Evolutionary conservation across 2,329 filamentous ascomycete genomes (phyloP).

Genomic region (Fusarium chaquense): DNA sequence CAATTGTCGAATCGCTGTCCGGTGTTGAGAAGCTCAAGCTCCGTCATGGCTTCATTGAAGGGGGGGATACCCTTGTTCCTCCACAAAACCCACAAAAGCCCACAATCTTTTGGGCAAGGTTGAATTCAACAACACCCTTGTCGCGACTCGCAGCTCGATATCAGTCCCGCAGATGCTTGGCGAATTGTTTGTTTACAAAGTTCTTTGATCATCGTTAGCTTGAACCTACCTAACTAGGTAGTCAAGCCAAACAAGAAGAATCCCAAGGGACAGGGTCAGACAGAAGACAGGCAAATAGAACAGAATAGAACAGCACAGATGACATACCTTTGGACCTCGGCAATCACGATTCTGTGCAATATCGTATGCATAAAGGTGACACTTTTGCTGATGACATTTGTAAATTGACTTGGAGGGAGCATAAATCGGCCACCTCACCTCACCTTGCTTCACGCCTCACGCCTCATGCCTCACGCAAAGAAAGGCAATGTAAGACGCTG

Average conservation of each 20-base stretch:
- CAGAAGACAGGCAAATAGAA: not conserved
- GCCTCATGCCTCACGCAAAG: not conserved
- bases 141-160: slow-evolving; percentile 26
- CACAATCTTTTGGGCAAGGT: slow-evolving; percentile 36
- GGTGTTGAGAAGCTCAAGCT: slow-evolving; percentile 36
- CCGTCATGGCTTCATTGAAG: slow-evolving; percentile 38
- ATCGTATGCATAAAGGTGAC: slow-evolving; percentile 8
- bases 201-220: slow-evolving; percentile 17
- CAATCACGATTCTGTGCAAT: slow-evolving; percentile 2
- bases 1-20: slow-evolving; percentile 48
- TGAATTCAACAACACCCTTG: slow-evolving; percentile 28
- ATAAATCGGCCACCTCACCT: slow-evolving; percentile 21
- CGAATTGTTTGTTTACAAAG: slow-evolving; percentile 23
- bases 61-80: slow-evolving; percentile 36
- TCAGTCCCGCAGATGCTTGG: slow-evolving; percentile 36
- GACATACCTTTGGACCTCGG: slow-evolving; percentile 2
- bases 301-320: not conserved
- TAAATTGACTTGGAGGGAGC: slow-evolving; percentile 18
- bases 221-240: not conserved
- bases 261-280: not conserved
- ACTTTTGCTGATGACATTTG: slow-evolving; percentile 4
- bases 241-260: not conserved
- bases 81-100: slow-evolving; percentile 36
- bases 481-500: slow-evolving; percentile 15
- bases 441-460: not conserved